Evolutionary conservation across 139 green algal genomes (phyloP).

Genomic region (Tetradesmus lagerheimii): DNA sequence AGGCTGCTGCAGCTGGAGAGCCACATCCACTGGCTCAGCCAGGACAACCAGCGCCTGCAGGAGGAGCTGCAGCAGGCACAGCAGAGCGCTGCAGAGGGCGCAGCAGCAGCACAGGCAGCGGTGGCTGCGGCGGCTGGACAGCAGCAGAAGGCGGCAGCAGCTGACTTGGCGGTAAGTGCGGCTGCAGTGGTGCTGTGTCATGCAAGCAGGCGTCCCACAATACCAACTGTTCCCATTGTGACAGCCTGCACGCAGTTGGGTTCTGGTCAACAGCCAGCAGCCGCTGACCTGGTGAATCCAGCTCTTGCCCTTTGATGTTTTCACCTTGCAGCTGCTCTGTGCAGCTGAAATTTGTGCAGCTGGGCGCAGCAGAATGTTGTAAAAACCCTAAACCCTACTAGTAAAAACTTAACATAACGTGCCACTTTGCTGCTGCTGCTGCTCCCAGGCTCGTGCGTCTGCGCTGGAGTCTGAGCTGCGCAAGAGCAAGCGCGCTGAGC

Average conservation of each 20-base stretch:
- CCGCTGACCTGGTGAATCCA: no score
- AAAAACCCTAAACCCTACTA: no score
- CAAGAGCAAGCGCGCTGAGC: slow-evolving; percentile 76
- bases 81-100: slow-evolving; percentile 1
- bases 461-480: slow-evolving; percentile 78
- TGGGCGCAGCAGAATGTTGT: no score
- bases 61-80: background rate
- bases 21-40: slow-evolving; percentile 71
- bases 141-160: background rate
- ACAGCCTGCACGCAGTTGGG: no score
- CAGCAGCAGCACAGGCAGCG: background rate
- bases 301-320: no score
- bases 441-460: slow-evolving; percentile 3
- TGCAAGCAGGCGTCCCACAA: no score
- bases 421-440: slow-evolving; percentile 3
- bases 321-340: no score
- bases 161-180: background rate
- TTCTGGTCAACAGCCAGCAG: no score
- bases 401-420: no score
- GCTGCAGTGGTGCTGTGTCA: background rate
- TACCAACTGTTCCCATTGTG: no score
- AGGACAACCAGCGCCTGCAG: slow-evolving; percentile 64
- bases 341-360: no score
- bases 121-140: background rate
- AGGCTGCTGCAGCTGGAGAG: slow-evolving; percentile 63